A percentile compares a stretch with the other conserved stretches of the same genome.
These are phyloP conservation scores for Comarum palustre DNA, from an alignment of 306 rosid genomes.

Conservation along the genomic window DNA sequence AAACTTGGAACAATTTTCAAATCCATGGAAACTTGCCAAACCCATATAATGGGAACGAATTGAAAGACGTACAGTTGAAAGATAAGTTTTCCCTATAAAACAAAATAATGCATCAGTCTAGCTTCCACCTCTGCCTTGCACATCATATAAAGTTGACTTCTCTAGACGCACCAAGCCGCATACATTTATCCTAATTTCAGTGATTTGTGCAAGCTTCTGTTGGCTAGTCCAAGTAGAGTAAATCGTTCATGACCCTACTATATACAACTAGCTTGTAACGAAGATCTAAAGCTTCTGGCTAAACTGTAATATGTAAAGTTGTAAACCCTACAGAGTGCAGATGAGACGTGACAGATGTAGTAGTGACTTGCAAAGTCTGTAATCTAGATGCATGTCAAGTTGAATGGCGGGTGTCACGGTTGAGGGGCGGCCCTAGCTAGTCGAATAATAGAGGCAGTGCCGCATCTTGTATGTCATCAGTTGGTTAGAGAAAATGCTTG, in stretches of 20 bases:
- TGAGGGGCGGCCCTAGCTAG: background rate
- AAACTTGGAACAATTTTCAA: background rate
- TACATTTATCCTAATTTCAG: background rate
- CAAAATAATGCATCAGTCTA: background rate
- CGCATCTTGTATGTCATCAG: background rate
- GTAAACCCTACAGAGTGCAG: background rate
- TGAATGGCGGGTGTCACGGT: background rate
- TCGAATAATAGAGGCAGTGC: background rate
- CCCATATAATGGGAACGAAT: background rate
- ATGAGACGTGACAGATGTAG: background rate
- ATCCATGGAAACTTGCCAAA: background rate
- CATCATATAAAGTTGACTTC: constrained; percentile 8
- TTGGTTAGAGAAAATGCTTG: background rate
- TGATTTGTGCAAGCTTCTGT: background rate
- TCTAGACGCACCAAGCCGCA: background rate
- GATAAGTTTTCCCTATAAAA: constrained; percentile 6
- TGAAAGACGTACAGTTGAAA: background rate
- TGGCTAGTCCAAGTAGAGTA: background rate
- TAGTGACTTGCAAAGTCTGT: background rate
- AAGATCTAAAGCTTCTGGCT: background rate
- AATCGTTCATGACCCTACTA: background rate
- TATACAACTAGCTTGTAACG: background rate
- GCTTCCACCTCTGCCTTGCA: background rate
- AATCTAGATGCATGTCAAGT: background rate
- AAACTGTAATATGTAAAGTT: background rate